Evolutionary conservation across 2,329 filamentous ascomycete genomes (phyloP), one percentile per base, ranked within the genome.

Genomic region (Ceratocystis albifundus): DNA sequence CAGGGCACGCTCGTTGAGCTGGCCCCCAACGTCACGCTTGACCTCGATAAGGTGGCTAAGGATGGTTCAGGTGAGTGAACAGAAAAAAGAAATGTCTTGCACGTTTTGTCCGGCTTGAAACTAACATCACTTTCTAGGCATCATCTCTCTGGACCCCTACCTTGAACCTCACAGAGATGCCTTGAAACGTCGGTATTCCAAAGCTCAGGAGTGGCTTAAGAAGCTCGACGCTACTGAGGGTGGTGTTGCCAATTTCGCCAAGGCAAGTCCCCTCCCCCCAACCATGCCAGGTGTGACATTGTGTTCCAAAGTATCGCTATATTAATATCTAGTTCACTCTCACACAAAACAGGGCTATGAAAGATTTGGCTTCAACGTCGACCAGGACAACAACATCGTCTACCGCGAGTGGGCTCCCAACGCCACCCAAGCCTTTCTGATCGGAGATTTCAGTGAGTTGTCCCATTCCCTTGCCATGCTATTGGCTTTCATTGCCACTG

Each of bases 341-440:
- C 48, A 22, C 36, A 32, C 30, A 22, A 48, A 15, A 12, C 61
- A 95, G 90, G 93, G 94, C 57, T 88, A 85, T 69, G 90, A 97
- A 73, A 87, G 82, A 69, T 96, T 89, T 73, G 94, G 94, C 66
- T 84, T 99, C 76, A 90, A 89, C 71, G 86, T 94, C 68, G 82
- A 87, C 73, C 79, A 84, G 65, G 86, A 96, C 72, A 90, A 90
- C 75, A 91, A 92, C 75, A 90, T 99, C 70, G 80, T 82, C 67
- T 99, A 99, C 76, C 84, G 90, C 71, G 94, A 99, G 82, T 99
- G 94, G 94, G 94, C 94, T 0, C 92, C 94, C 30, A 95, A 91
- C 79, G 93, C 91, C 65, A 80, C 84, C 50, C 82, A 88, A 72
- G 94, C 94, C 62, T 91, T 86, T 74, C 82, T 99, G 64, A 88